Base-by-base conservation (phyloP, 2,329 filamentous ascomycete genomes). In the Pestalotiopsis sp. region DNA sequence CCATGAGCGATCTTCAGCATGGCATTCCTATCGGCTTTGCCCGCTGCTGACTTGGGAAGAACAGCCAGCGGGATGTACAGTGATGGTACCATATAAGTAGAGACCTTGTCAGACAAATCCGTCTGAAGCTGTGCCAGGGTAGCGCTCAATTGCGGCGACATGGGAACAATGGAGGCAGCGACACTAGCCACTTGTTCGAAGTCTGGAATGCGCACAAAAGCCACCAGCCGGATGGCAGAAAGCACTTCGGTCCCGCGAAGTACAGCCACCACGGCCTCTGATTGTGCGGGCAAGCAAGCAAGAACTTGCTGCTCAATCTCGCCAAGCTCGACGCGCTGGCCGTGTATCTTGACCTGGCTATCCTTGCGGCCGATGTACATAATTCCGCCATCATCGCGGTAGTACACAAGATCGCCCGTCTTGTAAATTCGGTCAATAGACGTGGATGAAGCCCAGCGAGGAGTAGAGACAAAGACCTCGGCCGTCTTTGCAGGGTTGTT, bases 381-480 rank as follows among this genome's bases (percentile, higher is more conserved):
- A 76, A 57, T 60, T 3, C 14, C 63, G 14, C 79, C 78, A 66
- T 82, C 76, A 1, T 71, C 70, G 57, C 77, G 69, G 41, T 81
- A 81, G 59, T 72, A 73, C n/a, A 74, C 81, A 5, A 83, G 75
- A 69, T 84, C 82, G 39, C 82, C 82, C 3, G 82, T 82, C 60
- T 77, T 78, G 70, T 82, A 83, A 5, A 83, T 59, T 1, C 77
- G 72, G 4, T 38, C 45, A 20, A 31, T n/a, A n/a, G 52, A 20
- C 3, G 36, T 14, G 1, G 74, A 73, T 41, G 27, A 56, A 11
- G 72, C 68, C 62, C 65, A 68, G 11, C 41, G 20, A 12, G 68
- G 70, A 39, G 76, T 70, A 9, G 66, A 49, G 3, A 77, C n/a
- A 67, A 80, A 81, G 0, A 70, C 66, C 9, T 68, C 63, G 1